phyloP scores from a whole-genome alignment of 192 early-diverging fungal species.

The Coemansia sp. region DNA sequence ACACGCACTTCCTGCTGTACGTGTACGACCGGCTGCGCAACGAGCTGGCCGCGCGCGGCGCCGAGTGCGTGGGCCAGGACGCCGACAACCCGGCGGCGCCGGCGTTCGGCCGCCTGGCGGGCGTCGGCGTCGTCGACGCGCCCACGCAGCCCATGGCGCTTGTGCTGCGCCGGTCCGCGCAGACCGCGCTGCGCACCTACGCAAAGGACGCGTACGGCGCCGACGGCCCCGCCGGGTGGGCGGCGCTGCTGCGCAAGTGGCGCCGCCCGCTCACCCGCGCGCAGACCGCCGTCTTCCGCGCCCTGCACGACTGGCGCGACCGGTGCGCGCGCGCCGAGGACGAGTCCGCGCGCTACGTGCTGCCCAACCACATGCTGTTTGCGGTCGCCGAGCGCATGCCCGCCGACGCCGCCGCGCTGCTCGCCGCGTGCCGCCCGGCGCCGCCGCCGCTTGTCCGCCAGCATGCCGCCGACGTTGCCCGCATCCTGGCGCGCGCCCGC shows the following conservation, averaged over 20 bases:
- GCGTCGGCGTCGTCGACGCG: conserved; percentile 42
- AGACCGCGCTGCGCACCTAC: conserved; percentile 68
- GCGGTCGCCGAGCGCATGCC: conserved; percentile 75
- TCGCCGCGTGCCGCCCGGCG: conserved; percentile 75
- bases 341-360: conserved; percentile 83
- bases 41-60: conserved; percentile 64
- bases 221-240: conserved; percentile 84
- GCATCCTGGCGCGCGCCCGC: background rate
- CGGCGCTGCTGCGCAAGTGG: conserved; percentile 65
- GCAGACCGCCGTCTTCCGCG: conserved; percentile 81
- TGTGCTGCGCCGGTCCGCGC: conserved; percentile 62
- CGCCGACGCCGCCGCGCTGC: conserved; percentile 61
- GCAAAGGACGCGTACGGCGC: conserved; percentile 86
- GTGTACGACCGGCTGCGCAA: conserved; percentile 92
- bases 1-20: conserved; percentile 96
- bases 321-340: conserved; percentile 88
- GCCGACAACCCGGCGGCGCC: conserved; percentile 26
- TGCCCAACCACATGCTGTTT: conserved; percentile 91
- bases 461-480: conserved; percentile 75
- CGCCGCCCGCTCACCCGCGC: conserved; percentile 57
- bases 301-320: conserved; percentile 93
- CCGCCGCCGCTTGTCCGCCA: conserved; percentile 89
- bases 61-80: conserved; percentile 43
- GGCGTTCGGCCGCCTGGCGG: conserved; percentile 42
- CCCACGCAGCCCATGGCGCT: conserved; percentile 34